Base-by-base conservation (phyloP, 495 filamentous ascomycete genomes). In the Hypoxylon cercidicola region DNA sequence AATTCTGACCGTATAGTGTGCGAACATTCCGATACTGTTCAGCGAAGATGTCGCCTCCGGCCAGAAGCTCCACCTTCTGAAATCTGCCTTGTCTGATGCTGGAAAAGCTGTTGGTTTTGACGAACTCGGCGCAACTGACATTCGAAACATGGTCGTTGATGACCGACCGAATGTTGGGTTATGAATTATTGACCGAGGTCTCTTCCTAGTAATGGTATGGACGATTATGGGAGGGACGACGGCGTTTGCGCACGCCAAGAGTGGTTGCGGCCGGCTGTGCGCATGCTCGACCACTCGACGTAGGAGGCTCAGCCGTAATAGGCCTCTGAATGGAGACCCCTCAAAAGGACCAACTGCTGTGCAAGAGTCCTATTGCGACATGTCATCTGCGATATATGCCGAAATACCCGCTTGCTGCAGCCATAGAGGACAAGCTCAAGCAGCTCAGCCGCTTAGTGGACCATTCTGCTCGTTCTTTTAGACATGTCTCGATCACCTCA, bases 51-150 rank as follows among this genome's bases (percentile, higher is more conserved):
- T 12, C 3, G 8, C 21, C 45, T 50, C 23, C 11, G 25, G 8
- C 35, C 15, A 28, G 30, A 43, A 43, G 0, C 35, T 25, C 35
- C 21, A 5, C 20, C 21, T 50, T n/a, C 18, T 9, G 12, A 46
- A 51, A 15, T 65, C 55, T 65, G 55, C 62, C 55, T 65, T 65
- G 25, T 39, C 34, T 15, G 50, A 30, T 18, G 2, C 34, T 32
- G 11, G 16, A 32, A 10, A 51, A 30, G 35, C 23, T 45, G 46
- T 23, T 30, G 46, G 25, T 51, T 51, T 6, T 23, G 23, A 37
- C 39, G 15, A 35, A 13, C 9, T 45, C 25, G 39, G 46, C 23
- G 47, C 47, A 60, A 28, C 11, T 11, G 0, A 9, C 25, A 51
- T 60, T 35, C 8, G 47, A 60, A 60, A 60, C 47, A 60, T 16